A percentile compares a stretch with the other conserved stretches of the same genome.
Evolutionary conservation across 1,284 basidiomycete genomes (phyloP).

Genomic region (Lentinus polychrous): DNA sequence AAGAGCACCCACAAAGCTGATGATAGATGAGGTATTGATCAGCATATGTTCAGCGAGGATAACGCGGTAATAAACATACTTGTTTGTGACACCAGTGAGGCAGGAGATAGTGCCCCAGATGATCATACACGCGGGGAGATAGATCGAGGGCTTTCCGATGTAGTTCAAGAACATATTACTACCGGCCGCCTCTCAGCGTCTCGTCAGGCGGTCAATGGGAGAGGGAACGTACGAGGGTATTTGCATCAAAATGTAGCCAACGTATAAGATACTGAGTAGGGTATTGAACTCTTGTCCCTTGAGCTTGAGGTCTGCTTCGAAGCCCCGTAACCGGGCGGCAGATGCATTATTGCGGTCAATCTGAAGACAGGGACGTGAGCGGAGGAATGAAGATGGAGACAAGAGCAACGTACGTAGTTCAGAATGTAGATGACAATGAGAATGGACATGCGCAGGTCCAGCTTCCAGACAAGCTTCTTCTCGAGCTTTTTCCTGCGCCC

Average conservation of each 20-base stretch:
- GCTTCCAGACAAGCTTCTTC: constrained; percentile 47
- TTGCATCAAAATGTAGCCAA: constrained; percentile 78
- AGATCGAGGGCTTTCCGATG: constrained; percentile 67
- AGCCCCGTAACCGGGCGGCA: constrained; percentile 61
- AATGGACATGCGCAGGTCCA: constrained; percentile 60
- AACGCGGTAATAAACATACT: constrained; percentile 27
- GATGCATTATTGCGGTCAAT: constrained; percentile 68
- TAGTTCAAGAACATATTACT: constrained; percentile 73
- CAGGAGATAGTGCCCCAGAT: constrained; percentile 66
- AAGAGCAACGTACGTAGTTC: constrained; percentile 44
- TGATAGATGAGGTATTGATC: background rate
- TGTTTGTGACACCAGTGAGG: constrained; percentile 54
- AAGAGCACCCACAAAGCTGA: constrained; percentile 62
- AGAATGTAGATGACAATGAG: constrained; percentile 62
- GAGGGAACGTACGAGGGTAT: constrained; percentile 55
- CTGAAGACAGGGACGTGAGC: constrained; percentile 19
- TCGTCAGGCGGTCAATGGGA: background rate
- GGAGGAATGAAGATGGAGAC: constrained; percentile 13
- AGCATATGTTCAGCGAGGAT: background rate
- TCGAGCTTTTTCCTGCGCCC: constrained; percentile 40
- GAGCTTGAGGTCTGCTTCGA: constrained; percentile 63
- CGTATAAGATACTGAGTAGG: constrained; percentile 67
- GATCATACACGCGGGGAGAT: constrained; percentile 66
- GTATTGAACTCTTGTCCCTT: constrained; percentile 64
- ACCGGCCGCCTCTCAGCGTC: constrained; percentile 5